Evolutionary conservation across 1,139 yeast genomes (phyloP).

Genomic region (Nakaseomyces kungkrabaensis): DNA sequence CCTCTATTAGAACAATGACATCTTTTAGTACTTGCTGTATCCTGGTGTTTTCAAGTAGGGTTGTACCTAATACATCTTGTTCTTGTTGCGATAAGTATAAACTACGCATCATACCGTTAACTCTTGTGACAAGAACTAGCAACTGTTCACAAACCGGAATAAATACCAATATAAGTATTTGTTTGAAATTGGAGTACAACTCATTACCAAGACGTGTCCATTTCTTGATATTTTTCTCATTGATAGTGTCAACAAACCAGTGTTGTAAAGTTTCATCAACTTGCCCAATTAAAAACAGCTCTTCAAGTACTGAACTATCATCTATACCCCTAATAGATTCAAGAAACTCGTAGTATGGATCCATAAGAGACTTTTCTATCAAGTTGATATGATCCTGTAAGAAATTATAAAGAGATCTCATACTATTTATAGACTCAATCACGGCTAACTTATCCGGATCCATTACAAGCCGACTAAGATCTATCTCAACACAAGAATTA

Average conservation of each 20-base stretch:
- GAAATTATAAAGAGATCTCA: not conserved
- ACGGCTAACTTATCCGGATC: not conserved
- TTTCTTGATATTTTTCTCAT: conserved; percentile 58
- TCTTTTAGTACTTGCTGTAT: conserved; percentile 4
- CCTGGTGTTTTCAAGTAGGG: not conserved
- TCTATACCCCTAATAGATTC: not conserved
- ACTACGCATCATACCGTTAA: conserved; percentile 32
- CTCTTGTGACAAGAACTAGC: conserved; percentile 39
- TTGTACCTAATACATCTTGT: not conserved
- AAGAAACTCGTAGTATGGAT: not conserved
- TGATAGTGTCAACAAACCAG: conserved; percentile 46
- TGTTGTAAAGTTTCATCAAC: conserved; percentile 30
- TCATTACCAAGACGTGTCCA: conserved; percentile 42
- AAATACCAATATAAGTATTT: conserved; percentile 26
- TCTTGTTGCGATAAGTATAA: conserved; percentile 5
- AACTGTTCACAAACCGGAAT: conserved; percentile 53
- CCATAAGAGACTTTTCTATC: not conserved
- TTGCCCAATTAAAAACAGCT: conserved; percentile 15
- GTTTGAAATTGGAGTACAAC: conserved; percentile 16
- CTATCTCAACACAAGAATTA: not conserved
- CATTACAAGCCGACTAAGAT: not conserved
- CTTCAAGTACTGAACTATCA: not conserved
- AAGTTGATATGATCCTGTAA: not conserved
- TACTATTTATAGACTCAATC: not conserved
- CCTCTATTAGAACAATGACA: conserved; percentile 2